Conservation (phyloP, 2,329 filamentous ascomycete genomes). For the Fusarium sp. region DNA sequence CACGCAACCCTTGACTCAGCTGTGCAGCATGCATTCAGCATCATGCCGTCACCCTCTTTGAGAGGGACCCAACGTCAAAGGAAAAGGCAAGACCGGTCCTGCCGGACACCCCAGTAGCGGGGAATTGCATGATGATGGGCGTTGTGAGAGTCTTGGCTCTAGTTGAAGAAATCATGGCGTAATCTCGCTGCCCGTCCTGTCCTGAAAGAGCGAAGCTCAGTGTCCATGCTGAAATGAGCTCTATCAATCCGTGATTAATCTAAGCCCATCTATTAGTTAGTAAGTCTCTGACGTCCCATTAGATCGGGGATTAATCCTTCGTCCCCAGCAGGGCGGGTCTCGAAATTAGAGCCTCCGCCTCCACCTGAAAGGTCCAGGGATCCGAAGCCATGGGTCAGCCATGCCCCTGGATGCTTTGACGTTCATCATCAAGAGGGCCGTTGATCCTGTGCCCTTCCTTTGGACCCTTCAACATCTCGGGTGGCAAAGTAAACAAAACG, state of each 20-base stretch:
- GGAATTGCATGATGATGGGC: slow-evolving; percentile 1
- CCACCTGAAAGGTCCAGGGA: slow-evolving; percentile 2
- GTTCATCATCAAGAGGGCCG: neutral
- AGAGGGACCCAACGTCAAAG: slow-evolving; percentile 3
- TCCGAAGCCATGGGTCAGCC: slow-evolving; percentile 16
- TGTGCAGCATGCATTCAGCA: slow-evolving; percentile 19
- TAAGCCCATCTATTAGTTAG: slow-evolving; percentile 10
- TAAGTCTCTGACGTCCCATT: slow-evolving; percentile 28
- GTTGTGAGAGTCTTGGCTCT: neutral
- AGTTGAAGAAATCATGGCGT: slow-evolving; percentile 20
- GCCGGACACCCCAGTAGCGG: slow-evolving; percentile 7
- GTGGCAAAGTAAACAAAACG: slow-evolving; percentile 5
- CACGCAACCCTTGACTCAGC: slow-evolving; percentile 20
- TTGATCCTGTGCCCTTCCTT: neutral
- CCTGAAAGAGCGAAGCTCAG: neutral
- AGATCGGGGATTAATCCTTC: slow-evolving; percentile 35
- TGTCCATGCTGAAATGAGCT: neutral
- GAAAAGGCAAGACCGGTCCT: slow-evolving; percentile 11
- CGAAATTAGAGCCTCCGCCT: slow-evolving; percentile 25
- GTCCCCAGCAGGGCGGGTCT: slow-evolving; percentile 31
- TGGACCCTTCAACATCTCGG: neutral
- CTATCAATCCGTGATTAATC: neutral
- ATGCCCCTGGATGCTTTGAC: slow-evolving; percentile 1
- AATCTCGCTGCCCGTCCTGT: slow-evolving; percentile 13
- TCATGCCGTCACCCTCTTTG: slow-evolving; percentile 11